Base-by-base conservation (phyloP, 768 basidiomycete species). In the Amanita pseudoporphyria region DNA sequence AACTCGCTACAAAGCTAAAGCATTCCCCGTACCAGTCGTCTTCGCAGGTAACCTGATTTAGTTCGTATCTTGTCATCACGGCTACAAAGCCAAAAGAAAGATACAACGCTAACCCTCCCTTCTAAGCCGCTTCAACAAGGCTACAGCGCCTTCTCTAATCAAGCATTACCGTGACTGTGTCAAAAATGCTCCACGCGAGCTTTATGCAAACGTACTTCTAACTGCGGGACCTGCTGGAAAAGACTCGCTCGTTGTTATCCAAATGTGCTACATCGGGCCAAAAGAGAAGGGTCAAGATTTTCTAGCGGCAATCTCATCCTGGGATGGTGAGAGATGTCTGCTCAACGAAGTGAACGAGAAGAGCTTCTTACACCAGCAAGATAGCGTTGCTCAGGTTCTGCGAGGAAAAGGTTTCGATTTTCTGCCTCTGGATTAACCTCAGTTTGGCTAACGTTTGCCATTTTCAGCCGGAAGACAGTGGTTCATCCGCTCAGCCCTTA, bases 21-120 rank as follows among this genome's bases (percentile, higher is more conserved):
- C 92, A 18, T 94, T 76, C 64, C 91, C 91, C 1, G 79, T 95
- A 9, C 90, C 91, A 7, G 81, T 89, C 6, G 90, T 93, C 3
- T 94, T 90, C 58, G 89, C 93, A 9, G 93, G 93, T 2, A 95
- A 92, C 61, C 71, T 95, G 37, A 83, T 96, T 54, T 95, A 91
- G 91, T 91, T 57, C 59, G 87, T 72, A 43, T 26, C 48, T 18
- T 26, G 16, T 46, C 47, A 37, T 49, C 30, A 52, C 33, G 18
- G n/a, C 49, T 32, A 6, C 24, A n/a, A 12, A 18, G 51, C 13
- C 16, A 16, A 32, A 13, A 12, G 35, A 5, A 18, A 52, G 46
- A 38, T 38, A 54, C n/a, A n/a, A n/a, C n/a, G 31, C 56, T 56
- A 31, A 55, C 33, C 19, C 36, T 22, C 49, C 21, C 50, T 55